Base-by-base conservation (phyloP, 208 protist genomes). In the Trypanosoma scelopori region DNA sequence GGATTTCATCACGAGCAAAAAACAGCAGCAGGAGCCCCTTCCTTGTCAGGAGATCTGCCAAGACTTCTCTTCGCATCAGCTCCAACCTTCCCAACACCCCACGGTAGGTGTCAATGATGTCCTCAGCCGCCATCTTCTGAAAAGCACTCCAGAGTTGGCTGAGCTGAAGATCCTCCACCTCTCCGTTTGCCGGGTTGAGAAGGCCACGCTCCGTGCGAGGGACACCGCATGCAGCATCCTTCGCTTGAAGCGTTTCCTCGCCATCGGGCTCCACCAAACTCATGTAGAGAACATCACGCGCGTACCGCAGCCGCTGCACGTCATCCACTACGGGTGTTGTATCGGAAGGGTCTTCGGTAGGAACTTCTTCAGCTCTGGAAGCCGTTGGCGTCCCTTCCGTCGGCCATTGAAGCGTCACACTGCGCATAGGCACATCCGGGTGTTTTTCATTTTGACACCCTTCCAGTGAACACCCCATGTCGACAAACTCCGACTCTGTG, bases 1-100 rank as follows among this genome's bases (percentile, higher is more conserved):
- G 69, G 43, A 95, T 85, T 45, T 95, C 90, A 65, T 89, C 84
- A n/a, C 82, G 76, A 1, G 82, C 45, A 59, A 91, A 93, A 56
- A 95, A 92, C 22, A 91, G 79, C 58, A 95, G 49, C 61, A 84
- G 68, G 35, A 95, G 79, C 11, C 80, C 84, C 16, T 58, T 77
- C 55, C 91, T 83, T 13, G 68, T 50, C 2, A 78, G 50, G 30
- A 91, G 2, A 62, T 95, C 90, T 5, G 39, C 23, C 18, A 65
- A 47, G 0, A 91, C 72, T n/a, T 81, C 67, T 25, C 41, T 42
- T 47, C 79, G 23, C 16, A 89, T 47, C 27, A 27, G 37, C 12
- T 39, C 35, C 15, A 79, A 58, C 0, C 59, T 49, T 0, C 46
- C 57, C 30, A 67, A 76, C 7, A 82, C 63, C 18, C 51, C 58